Base-by-base conservation (phyloP, 768 basidiomycete species). In the Pleurotus ostreatus region DNA sequence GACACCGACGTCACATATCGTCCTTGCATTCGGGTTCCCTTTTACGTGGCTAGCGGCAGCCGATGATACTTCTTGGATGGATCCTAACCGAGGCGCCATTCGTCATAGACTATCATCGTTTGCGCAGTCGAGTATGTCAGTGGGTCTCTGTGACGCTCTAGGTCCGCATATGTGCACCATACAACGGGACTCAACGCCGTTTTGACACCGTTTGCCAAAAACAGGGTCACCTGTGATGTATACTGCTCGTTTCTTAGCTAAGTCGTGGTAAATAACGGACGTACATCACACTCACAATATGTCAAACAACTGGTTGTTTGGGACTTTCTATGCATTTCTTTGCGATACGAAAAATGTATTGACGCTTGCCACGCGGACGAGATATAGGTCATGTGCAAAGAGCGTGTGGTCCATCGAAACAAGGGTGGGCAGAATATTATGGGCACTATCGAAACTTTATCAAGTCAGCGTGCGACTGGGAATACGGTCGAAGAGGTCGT, bases 311-410 rank as follows among this genome's bases (percentile, higher is more conserved):
- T 44, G 5, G 37, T 23, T 26, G 20, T 49, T n/a, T n/a, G n/a
- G 16, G 26, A 49, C n/a, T 26, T 49, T 49, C 48, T 49, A 49
- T 16, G 48, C 25, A 16, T 49, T 49, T 49, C 48, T 49, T 23
- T 49, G 25, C 25, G 30, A 49, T 49, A 49, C 48, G n/a, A 38
- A 30, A 15, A 49, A 23, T 49, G 48, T 38, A 49, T 49, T 26
- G 48, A 26, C 20, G 11, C 30, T 2, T 49, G 20, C 30, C 48
- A 49, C 30, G 26, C 48, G 20, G 9, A 49, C 11, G 48, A 16
- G 48, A 49, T 30, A 49, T 13, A 34, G 48, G 48, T 38, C 23
- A 9, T 15, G 48, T 49, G 48, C 48, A 30, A 44, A 30, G 22
- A 49, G 15, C 20, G 30, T 34, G 26, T 49, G 48, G 48, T 44